Evolutionary conservation across 2,329 filamentous ascomycete species (phyloP).

Genomic region (Nannizziopsis arthrosporioides): DNA sequence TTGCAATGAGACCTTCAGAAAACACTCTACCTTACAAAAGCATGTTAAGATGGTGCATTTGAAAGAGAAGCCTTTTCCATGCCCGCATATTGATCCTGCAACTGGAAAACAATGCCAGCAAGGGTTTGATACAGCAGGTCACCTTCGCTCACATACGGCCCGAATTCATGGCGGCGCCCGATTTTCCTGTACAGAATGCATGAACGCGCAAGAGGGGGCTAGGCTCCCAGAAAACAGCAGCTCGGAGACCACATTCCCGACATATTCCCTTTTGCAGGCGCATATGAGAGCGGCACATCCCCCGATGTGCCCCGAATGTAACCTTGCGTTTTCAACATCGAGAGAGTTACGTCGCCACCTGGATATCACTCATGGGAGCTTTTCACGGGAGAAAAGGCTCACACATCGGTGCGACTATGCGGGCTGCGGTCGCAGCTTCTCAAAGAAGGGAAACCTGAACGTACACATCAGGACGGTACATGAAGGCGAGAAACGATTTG

Average conservation of each 20-base stretch:
- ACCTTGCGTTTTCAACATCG: slow-evolving; percentile 53
- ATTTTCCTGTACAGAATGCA: slow-evolving; percentile 69
- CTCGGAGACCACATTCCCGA: slow-evolving; percentile 50
- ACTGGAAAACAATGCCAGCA: slow-evolving; percentile 49
- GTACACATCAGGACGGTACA: slow-evolving; percentile 69
- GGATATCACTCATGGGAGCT: slow-evolving; percentile 60
- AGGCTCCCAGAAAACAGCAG: slow-evolving; percentile 17
- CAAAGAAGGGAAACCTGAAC: slow-evolving; percentile 69
- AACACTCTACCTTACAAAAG: slow-evolving; percentile 71
- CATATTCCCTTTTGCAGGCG: slow-evolving; percentile 55
- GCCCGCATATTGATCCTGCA: slow-evolving; percentile 45
- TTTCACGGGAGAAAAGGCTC: slow-evolving; percentile 49
- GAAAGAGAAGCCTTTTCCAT: slow-evolving; percentile 58
- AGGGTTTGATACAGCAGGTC: slow-evolving; percentile 61
- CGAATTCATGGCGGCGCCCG: slow-evolving; percentile 57
- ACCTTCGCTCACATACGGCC: slow-evolving; percentile 59
- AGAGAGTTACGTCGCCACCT: slow-evolving; percentile 64
- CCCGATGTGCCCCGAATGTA: slow-evolving; percentile 63
- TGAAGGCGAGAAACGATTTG: slow-evolving; percentile 58
- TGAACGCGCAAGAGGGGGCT: slow-evolving; percentile 29
- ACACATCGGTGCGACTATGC: slow-evolving; percentile 54
- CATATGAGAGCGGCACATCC: slow-evolving; percentile 64
- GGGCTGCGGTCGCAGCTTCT: slow-evolving; percentile 66
- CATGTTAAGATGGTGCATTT: slow-evolving; percentile 71
- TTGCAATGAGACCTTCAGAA: slow-evolving; percentile 71